Evolutionary conservation across 441 rosid genomes (phyloP).

Genomic region (Syzygium malaccense): DNA sequence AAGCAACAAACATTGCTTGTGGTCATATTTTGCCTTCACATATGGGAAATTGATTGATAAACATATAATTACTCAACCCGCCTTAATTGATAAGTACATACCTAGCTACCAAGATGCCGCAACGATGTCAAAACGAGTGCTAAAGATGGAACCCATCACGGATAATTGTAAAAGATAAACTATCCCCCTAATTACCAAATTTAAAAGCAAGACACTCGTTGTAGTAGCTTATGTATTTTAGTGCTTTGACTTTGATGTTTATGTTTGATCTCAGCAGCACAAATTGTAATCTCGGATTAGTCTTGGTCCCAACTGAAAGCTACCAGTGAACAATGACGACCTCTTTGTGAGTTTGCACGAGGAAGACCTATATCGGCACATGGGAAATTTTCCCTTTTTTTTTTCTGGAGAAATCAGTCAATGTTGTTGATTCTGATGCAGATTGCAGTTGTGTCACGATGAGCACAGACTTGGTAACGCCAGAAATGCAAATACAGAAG

Average conservation of each 20-base stretch:
- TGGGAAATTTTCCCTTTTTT: too few species aligned
- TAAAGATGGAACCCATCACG: too few species aligned
- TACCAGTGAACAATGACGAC: rapidly evolving
- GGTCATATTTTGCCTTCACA: background rate
- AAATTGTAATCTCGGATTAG: background rate
- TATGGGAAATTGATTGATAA: background rate
- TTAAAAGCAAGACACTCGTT: background rate
- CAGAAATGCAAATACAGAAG: background rate
- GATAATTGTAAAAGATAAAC: too few species aligned
- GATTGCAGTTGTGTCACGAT: too few species aligned
- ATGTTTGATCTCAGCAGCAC: background rate
- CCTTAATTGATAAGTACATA: background rate
- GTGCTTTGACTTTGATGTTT: background rate
- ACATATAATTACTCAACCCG: background rate
- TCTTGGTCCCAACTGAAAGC: background rate
- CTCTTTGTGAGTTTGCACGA: background rate
- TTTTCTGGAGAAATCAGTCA: too few species aligned
- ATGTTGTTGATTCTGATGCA: too few species aligned
- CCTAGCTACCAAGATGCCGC: background rate
- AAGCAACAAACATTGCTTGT: background rate
- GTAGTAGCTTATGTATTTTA: background rate
- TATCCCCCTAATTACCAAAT: too few species aligned
- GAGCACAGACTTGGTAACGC: too few species aligned
- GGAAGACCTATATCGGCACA: too few species aligned
- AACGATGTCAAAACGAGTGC: too few species aligned